phyloP scores from a whole-genome alignment of 352 stramenopile species.

The Blastocystis sp. region DNA sequence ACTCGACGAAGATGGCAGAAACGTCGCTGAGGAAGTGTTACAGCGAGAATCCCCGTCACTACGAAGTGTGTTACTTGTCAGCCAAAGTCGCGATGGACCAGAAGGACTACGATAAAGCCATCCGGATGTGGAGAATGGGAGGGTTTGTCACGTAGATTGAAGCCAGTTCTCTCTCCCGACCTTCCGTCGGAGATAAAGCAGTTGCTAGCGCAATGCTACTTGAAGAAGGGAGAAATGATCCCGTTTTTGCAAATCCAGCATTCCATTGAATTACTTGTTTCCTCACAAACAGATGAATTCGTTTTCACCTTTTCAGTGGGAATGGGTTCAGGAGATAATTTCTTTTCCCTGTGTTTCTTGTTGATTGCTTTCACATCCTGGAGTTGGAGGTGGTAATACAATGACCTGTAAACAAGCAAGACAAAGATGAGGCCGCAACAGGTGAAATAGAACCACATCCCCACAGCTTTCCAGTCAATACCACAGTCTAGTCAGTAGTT shows the following conservation, averaged over 20 bases:
- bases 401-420: background rate
- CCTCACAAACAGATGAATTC: background rate
- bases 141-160: background rate
- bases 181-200: slow-evolving; percentile 1
- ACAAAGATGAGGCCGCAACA: background rate
- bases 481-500: background rate
- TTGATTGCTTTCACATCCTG: background rate
- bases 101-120: background rate
- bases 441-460: background rate
- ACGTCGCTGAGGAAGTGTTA: background rate
- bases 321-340: background rate
- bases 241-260: background rate
- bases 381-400: background rate
- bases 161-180: background rate
- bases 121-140: background rate
- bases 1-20: background rate
- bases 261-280: background rate
- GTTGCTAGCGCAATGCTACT: slow-evolving; percentile 35
- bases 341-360: background rate
- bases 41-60: background rate
- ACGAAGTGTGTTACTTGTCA: background rate
- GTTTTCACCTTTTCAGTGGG: background rate
- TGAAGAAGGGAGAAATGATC: slow-evolving; percentile 28
- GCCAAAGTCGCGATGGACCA: background rate
- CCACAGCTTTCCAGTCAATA: background rate